These are phyloP conservation scores for Metarhizium sp. DNA, from an alignment of 2,329 filamentous ascomycete species.

Conservation along the genomic window DNA sequence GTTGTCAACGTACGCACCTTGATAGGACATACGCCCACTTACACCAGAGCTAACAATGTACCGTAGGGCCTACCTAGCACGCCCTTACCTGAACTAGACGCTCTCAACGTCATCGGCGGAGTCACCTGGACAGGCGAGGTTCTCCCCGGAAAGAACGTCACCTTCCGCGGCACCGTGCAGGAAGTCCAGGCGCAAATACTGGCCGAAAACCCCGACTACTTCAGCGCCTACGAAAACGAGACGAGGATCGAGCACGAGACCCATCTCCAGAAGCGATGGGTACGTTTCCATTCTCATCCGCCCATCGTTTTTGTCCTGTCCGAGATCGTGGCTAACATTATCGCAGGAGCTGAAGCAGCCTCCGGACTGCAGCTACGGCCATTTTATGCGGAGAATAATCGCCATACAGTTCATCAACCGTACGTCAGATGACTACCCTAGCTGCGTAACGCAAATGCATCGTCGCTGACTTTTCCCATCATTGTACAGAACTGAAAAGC, in stretches of 20 bases:
- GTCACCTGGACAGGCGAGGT: slow-evolving; percentile 1
- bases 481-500: not conserved
- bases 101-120: not conserved
- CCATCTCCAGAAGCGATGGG: not conserved
- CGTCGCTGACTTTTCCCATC: not conserved
- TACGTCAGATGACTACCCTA: not conserved
- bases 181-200: not conserved
- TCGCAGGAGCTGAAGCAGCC: not conserved
- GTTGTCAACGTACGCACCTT: not conserved
- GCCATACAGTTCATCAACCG: not conserved
- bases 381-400: not conserved
- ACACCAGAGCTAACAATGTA: not conserved
- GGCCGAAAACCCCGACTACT: not conserved
- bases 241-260: not conserved
- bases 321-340: too few species aligned
- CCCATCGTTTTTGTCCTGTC: too few species aligned
- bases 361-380: not conserved
- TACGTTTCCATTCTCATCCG: not conserved
- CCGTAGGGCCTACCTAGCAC: not conserved
- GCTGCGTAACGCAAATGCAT: too few species aligned
- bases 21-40: not conserved
- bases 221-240: not conserved
- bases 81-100: not conserved
- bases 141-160: not conserved
- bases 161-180: not conserved